Conservation (phyloP, 2,329 filamentous ascomycete genomes). For the Dactylonectria estremocensis region DNA sequence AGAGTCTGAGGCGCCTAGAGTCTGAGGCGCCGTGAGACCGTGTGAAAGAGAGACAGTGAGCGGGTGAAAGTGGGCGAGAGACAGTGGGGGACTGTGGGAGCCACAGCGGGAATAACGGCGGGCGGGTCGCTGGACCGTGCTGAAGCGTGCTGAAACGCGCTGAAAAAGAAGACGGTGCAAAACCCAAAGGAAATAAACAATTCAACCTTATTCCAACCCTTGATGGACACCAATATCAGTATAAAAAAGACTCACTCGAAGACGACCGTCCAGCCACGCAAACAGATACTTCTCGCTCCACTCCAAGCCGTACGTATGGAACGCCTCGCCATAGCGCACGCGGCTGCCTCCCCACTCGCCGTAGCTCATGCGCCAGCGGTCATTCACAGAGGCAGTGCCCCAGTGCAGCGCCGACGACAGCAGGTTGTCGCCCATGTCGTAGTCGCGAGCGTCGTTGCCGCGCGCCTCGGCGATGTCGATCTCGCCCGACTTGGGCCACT, state of each 20-base stretch:
- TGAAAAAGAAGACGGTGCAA: no score
- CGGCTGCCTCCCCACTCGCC: conserved; percentile 51
- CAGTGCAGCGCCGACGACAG: conserved; percentile 62
- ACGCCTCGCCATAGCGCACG: conserved; percentile 56
- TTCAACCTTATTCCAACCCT: no score
- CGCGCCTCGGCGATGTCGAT: conserved; percentile 68
- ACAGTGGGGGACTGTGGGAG: no score
- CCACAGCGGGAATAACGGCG: no score
- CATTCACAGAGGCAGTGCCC: conserved; percentile 51
- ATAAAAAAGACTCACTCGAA: conserved; percentile 52
- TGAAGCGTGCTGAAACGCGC: no score
- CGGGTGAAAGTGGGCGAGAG: no score
- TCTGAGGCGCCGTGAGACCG: no score
- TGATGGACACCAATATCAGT: not conserved
- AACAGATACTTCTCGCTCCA: conserved; percentile 68
- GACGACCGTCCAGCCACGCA: conserved; percentile 63
- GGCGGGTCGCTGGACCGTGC: no score
- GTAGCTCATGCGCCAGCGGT: conserved; percentile 52
- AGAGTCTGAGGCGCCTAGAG: not conserved
- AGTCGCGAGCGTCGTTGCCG: conserved; percentile 60
- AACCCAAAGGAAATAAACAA: no score
- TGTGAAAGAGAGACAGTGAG: no score
- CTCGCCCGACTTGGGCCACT: conserved; percentile 67
- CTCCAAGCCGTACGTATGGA: conserved; percentile 66
- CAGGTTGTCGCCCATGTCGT: conserved; percentile 54